Evolutionary conservation across 2,329 filamentous ascomycete genomes (phyloP), one percentile per base, ranked within the genome.

Genomic region (Mycosphaerella sp.): DNA sequence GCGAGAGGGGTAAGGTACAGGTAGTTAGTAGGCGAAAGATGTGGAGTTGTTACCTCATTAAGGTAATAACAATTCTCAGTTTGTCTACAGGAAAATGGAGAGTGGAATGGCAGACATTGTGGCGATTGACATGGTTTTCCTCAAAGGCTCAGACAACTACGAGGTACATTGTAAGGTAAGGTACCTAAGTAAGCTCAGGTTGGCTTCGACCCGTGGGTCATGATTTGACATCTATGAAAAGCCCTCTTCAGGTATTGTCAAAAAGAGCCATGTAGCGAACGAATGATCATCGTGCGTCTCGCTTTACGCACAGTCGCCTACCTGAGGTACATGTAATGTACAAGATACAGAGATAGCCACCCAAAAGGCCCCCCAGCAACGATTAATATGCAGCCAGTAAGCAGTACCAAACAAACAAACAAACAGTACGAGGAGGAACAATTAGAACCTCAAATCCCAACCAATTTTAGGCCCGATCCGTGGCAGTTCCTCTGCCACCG

Each of bases 401-500:
- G 12, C 11, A 17, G 40, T 17, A 17, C 14, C 14, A 17, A 17
- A 17, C 14, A 17, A 17, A 17, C 14, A 4, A 17, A 4, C 4
- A 42, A 17, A 42, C 11, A 17, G 40, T 9, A 9, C n/a, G 21
- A 42, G 5, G 10, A 17, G 40, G 11, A 39, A 9, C 42, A 14
- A 17, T 38, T 65, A 68, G 55, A 68, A 83, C 59, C 81, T 76
- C 72, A 84, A 66, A 68, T 84, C 81, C 82, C 82, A 85, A 45
- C 79, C 89, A 72, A 98, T 97, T 77, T 86, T 78, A 6, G 93
- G 93, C 0, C 93, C 92, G 58, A 98, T 72, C 63, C 80, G 87
- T 14, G 92, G 92, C 68, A 98, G 74, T 74, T 95, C 89, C 68
- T 98, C 92, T 0, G 93, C 93, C 48, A 98, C 92, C 66, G 89